These are phyloP conservation scores for Xylaria sp. DNA, from an alignment of 2,329 filamentous ascomycete species.

Conservation along the genomic window DNA sequence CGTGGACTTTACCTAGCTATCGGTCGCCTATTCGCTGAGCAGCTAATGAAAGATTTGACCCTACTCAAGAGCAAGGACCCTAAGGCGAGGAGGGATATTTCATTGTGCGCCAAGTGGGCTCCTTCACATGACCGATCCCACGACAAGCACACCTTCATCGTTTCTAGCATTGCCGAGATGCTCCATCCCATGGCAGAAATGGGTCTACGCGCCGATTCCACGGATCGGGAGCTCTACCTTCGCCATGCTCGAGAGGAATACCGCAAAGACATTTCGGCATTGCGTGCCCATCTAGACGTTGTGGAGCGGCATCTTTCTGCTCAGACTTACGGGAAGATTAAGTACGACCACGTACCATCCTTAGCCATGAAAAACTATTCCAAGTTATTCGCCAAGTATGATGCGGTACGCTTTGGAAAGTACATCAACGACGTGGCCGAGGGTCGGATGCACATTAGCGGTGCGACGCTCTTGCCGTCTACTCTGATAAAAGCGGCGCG, in stretches of 20 bases:
- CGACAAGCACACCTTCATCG: slow-evolving; percentile 68
- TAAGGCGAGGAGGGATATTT: slow-evolving; percentile 58
- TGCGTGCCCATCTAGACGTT: slow-evolving; percentile 64
- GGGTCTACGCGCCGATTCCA: slow-evolving; percentile 48
- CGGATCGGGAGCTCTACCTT: slow-evolving; percentile 62
- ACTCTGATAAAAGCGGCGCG: slow-evolving; percentile 54
- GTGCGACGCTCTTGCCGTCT: slow-evolving; percentile 65
- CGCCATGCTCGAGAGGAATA: slow-evolving; percentile 65
- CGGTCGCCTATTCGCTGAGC: slow-evolving; percentile 66
- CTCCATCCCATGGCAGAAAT: slow-evolving; percentile 55
- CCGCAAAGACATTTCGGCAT: slow-evolving; percentile 61
- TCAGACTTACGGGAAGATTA: slow-evolving; percentile 60
- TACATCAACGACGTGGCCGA: slow-evolving; percentile 62
- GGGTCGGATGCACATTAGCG: slow-evolving; percentile 64
- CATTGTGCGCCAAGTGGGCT: slow-evolving; percentile 70
- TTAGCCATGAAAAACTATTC: slow-evolving; percentile 67
- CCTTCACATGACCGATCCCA: slow-evolving; percentile 66
- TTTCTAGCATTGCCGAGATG: slow-evolving; percentile 67
- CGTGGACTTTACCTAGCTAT: slow-evolving; percentile 63
- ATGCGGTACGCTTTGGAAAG: slow-evolving; percentile 59
- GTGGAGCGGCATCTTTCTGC: slow-evolving; percentile 64
- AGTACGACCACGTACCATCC: slow-evolving; percentile 67
- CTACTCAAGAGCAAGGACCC: slow-evolving; percentile 55
- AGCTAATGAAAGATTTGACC: slow-evolving; percentile 61
- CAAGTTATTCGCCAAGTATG: slow-evolving; percentile 61